Base-by-base conservation (phyloP, 1,284 basidiomycete genomes). In the Ustilago curta region DNA sequence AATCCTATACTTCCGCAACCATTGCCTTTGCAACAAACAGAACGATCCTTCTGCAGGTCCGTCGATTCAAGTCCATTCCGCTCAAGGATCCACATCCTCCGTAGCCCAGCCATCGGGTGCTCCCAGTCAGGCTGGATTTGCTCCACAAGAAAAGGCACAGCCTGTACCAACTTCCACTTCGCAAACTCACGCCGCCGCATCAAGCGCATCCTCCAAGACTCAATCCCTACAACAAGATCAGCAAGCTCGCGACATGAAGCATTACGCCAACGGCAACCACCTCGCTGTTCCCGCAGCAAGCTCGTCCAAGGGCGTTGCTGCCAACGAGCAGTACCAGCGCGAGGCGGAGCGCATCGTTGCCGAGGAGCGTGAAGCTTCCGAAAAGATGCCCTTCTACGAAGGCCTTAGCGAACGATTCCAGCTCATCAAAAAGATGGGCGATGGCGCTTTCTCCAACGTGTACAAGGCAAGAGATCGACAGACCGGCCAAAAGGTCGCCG, bases 361-460 rank as follows among this genome's bases (percentile, higher is more conserved):
- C 43, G 79, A 81, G 39, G 81, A 82, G 61, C 60, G 74, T 31
- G 60, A 73, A 32, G 79, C 79, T 0, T 70, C 76, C 5, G 79
- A 81, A 29, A 80, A 80, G 76, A 64, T 81, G 76, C 81, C 79
- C 21, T 63, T 71, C 60, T 80, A 82, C 71, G 73, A 78, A 21
- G 81, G 79, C 12, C 69, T 83, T 27, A 57, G 64, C 37, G 81
- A 83, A 9, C 71, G 80, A 11, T 84, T 82, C 69, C 68, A 71
- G 32, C 72, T 84, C 39, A 57, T 81, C 51, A 66, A 65, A 27
- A 81, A 81, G 66, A 79, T 84, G 74, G 83, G 83, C 23, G 81
- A 84, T 54, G 97, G 97, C 72, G 97, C 97, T 40, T 99, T 99
- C 86, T 98, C 96, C 12, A 94, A 97, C 83, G 97, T 99, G 3